Conservation (phyloP, 371 early-diverging fungal genomes). For the Polyrhizophydium stewartii region DNA sequence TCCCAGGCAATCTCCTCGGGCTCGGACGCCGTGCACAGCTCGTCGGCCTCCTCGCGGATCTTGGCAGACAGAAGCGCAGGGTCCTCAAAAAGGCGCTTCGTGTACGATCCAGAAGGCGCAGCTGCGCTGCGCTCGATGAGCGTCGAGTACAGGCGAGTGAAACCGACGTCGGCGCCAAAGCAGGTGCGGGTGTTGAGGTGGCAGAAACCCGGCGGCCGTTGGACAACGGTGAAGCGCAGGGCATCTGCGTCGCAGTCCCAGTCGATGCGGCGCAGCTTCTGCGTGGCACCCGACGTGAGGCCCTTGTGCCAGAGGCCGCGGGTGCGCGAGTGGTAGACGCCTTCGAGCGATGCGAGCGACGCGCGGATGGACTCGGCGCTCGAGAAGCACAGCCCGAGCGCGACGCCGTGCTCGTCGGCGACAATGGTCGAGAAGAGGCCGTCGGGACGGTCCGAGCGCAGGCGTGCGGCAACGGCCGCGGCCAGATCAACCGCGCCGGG, state of each 20-base stretch:
- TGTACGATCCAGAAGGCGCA: conserved; percentile 89
- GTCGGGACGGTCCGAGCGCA: conserved; percentile 76
- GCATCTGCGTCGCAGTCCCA: conserved; percentile 92
- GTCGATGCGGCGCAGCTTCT: conserved; percentile 68
- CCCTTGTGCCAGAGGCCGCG: conserved; percentile 96
- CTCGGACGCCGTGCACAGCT: conserved; percentile 76
- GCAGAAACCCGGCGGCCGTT: conserved; percentile 92
- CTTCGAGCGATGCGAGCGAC: conserved; percentile 70
- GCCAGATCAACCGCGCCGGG: conserved; percentile 48
- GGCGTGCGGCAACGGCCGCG: conserved; percentile 50
- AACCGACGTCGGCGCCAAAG: conserved; percentile 76
- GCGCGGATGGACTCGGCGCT: conserved; percentile 77
- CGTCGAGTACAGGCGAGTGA: conserved; percentile 65
- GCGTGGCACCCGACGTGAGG: conserved; percentile 87
- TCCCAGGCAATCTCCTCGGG: conserved; percentile 88
- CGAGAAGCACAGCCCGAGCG: conserved; percentile 91
- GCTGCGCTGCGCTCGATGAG: conserved; percentile 56
- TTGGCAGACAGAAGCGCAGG: conserved; percentile 77
- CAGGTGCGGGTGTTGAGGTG: conserved; percentile 88
- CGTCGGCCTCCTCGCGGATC: conserved; percentile 95
- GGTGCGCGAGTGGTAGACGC: conserved; percentile 90
- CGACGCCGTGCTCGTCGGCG: conserved; percentile 80
- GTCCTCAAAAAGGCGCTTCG: conserved; percentile 83
- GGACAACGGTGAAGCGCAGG: conserved; percentile 80
- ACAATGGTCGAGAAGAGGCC: conserved; percentile 89